Evolutionary conservation across 2,329 filamentous ascomycete genomes (phyloP), one percentile per base, ranked within the genome.

Genomic region (Alternaria metachromatica): DNA sequence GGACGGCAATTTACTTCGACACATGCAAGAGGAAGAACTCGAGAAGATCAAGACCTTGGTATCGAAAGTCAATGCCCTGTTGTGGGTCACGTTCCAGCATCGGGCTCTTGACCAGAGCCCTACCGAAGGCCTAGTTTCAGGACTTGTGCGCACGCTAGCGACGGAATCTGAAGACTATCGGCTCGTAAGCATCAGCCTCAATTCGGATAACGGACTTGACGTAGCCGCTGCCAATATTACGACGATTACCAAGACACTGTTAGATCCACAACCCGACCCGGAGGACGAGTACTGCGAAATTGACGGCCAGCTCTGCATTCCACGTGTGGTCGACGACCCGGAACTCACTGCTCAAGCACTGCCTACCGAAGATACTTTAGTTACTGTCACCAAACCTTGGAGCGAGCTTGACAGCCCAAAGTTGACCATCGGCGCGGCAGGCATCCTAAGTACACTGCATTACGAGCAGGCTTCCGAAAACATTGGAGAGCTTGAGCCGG

Each of bases 311-410:
- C 23, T 69, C 5, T 55, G 45, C 10, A 67, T 53, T 21, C 58
- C 59, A 4, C 62, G 66, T 6, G 64, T 69, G 7, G 23, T 69
- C 13, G 55, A 65, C 12, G 65, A 69, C 37, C 28, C 6, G 4
- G 18, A 49, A 5, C 46, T 67, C 18, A 26, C 41, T 21, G 41
- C 45, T 11, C 44, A 62, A 28, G 46, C 60, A n/a, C 53, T 56
- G 5, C 41, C 55, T 15, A 15, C 25, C 7, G 33, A 64, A 15
- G 23, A 62, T 11, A 13, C 45, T 5, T 7, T 12, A 6, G n/a
- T 25, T 5, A 50, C n/a, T 8, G 20, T 83, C 1, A 49, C 49
- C 21, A 60, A 58, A 21, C 53, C 51, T 4, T 68, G 66, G 66
- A 63, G 28, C 10, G 58, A 68, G n/a, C 30, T 64, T 18, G 44